Evolutionary conservation across 169 alveolate species (phyloP), one percentile per base, ranked within the genome.

Genomic region (Theileria luwenshuni): DNA sequence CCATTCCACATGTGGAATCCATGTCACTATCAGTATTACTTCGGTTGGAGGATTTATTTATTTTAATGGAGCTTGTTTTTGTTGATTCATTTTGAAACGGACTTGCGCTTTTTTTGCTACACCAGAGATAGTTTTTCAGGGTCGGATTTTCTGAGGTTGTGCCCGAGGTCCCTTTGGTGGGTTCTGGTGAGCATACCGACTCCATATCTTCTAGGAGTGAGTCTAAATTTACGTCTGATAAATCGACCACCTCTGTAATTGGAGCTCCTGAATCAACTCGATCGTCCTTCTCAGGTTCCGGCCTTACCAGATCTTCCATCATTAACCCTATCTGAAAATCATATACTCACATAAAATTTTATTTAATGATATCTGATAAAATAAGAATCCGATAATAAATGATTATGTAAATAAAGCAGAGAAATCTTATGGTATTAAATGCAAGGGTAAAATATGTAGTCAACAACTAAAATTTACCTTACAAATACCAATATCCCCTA

Each of bases 171-270:
- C 62, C 80, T 28, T 23, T 45, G 19, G 38, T 63, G 2, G 86
- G 60, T 41, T 48, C 60, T 23, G 87, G 84, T 41, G 87, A 79
- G 64, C 83, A 69, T 49, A 69, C 65, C 35, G 73, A 71, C 56
- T 79, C 87, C 83, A 68, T 75, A n/a, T 69, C 87, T 25, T 79
- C 83, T 83, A 79, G n/a, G 71, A 79, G 73, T 21, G 65, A 41
- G 38, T 71, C 56, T 59, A 79, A 69, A 54, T 79, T 75, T 61
- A 79, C 87, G 33, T 79, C 68, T 41, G 81, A 71, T 48, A 79
- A 69, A 28, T 74, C 59, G 27, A 79, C 77, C 63, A 79, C 77
- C 65, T 62, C 74, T 17, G 87, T 68, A n/a, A 30, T 19, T 38
- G 76, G 76, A 68, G 41, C 33, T 21, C 41, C 25, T 25, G 8